Evolutionary conservation across 116 monocot species (phyloP).

Genomic region (Trichopus zeylanicus): DNA sequence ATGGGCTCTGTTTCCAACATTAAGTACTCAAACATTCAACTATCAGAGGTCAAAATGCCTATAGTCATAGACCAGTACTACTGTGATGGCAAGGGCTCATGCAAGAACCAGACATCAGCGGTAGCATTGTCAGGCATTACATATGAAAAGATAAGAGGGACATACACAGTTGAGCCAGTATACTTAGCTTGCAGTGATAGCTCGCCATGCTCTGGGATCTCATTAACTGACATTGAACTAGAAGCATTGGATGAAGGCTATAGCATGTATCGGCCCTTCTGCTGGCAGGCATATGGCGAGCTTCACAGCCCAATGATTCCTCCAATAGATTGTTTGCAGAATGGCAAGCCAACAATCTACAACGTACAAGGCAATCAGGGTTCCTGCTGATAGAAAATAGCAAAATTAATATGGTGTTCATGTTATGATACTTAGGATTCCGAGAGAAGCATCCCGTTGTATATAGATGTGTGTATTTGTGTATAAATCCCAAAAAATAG

Average conservation of each 20-base stretch:
- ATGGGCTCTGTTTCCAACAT: conserved; percentile 62
- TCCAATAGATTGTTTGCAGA: conserved; percentile 21
- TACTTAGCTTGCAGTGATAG: conserved; percentile 59
- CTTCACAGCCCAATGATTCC: conserved; percentile 10
- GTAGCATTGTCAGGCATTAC: conserved; percentile 59
- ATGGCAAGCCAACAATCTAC: neutral
- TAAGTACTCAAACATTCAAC: conserved; percentile 58
- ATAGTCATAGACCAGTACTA: conserved; percentile 92
- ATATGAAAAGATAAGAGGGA: conserved; percentile 37
- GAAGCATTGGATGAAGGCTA: conserved; percentile 2
- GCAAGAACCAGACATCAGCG: conserved; percentile 80
- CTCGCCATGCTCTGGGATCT: conserved; percentile 33
- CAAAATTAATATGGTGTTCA: no score
- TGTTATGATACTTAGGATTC: no score
- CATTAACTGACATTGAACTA: conserved; percentile 29
- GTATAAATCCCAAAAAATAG: no score
- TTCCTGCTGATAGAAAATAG: neutral
- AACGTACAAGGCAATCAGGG: neutral
- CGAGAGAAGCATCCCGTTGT: no score
- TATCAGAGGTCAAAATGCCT: conserved; percentile 57
- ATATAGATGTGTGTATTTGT: no score
- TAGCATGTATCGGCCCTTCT: conserved; percentile 15
- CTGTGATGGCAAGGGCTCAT: conserved; percentile 44
- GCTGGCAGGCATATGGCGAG: conserved; percentile 46
- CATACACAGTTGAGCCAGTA: conserved; percentile 37